These are phyloP conservation scores for Zygotorulaspora florentina DNA, from an alignment of 805 yeast genomes.

Conservation along the genomic window DNA sequence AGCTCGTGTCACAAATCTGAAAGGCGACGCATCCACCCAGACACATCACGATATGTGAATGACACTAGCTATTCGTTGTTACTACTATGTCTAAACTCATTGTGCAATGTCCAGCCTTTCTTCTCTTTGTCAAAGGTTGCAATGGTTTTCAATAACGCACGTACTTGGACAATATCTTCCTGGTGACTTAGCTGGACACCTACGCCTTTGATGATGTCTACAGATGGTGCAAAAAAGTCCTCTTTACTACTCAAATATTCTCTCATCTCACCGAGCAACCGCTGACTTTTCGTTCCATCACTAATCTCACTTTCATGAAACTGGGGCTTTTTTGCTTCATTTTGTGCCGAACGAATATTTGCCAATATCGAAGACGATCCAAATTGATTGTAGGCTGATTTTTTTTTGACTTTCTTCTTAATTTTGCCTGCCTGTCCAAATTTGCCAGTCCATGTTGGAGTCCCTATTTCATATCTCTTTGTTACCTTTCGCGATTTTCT, in stretches of 20 bases:
- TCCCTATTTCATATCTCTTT: slow-evolving; percentile 52
- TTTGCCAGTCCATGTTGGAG: slow-evolving; percentile 95
- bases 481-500: slow-evolving; percentile 48
- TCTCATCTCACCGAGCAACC: slow-evolving; percentile 31
- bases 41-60: neutral
- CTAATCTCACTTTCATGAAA: slow-evolving; percentile 4
- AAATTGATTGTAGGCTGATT: neutral
- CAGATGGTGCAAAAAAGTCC: slow-evolving; percentile 45
- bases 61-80: neutral
- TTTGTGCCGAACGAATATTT: slow-evolving; percentile 21
- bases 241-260: slow-evolving; percentile 37
- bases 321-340: slow-evolving; percentile 11
- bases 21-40: slow-evolving; percentile 6
- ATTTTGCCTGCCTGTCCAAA: slow-evolving; percentile 79
- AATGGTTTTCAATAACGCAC: slow-evolving; percentile 65
- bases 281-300: slow-evolving; percentile 6
- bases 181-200: slow-evolving; percentile 42
- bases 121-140: slow-evolving; percentile 60
- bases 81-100: slow-evolving; percentile 39
- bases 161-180: slow-evolving; percentile 53
- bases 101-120: slow-evolving; percentile 63
- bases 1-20: slow-evolving; percentile 7
- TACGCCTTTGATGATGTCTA: slow-evolving; percentile 41
- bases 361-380: slow-evolving; percentile 27
- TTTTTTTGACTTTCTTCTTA: slow-evolving; percentile 21